Evolutionary conservation across 306 rosid genomes (phyloP).

Genomic region (Sicyos baderoa): DNA sequence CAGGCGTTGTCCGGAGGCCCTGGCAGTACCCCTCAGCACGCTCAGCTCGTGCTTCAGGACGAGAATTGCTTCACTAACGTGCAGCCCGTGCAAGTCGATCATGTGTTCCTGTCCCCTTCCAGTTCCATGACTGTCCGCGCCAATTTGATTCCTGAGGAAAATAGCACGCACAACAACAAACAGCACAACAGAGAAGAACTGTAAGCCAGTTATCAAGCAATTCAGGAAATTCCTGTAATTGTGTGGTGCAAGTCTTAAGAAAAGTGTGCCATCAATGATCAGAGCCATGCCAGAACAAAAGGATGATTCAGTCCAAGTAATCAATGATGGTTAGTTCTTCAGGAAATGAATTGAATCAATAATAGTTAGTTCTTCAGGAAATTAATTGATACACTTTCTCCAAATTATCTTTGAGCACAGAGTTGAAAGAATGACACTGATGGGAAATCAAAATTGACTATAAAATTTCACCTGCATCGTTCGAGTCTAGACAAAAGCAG

Average conservation of each 20-base stretch:
- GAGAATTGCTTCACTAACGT: conserved; percentile 78
- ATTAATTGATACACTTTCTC: not conserved
- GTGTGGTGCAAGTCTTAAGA: conserved; percentile 2
- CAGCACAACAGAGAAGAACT: conserved; percentile 4
- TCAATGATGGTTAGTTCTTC: too few relatives aligned
- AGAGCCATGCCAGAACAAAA: conserved; percentile 4
- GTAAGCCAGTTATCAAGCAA: conserved; percentile 13
- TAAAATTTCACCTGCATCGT: conserved; percentile 17
- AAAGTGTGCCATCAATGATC: conserved; percentile 5
- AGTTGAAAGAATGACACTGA: conserved; percentile 9
- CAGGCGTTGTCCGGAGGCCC: conserved; percentile 63
- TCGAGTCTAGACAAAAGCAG: not conserved
- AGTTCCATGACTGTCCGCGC: conserved; percentile 57
- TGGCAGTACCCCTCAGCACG: conserved; percentile 67
- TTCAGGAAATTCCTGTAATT: conserved; percentile 1
- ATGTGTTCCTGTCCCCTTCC: conserved; percentile 85
- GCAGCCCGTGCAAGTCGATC: conserved; percentile 90
- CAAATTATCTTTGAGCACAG: not conserved
- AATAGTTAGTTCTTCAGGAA: too few relatives aligned
- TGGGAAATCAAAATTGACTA: conserved; percentile 10
- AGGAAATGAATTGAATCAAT: not conserved
- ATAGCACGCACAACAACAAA: not conserved
- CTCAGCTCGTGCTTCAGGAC: conserved; percentile 75
- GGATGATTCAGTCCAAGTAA: conserved; percentile 15
- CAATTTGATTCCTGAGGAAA: conserved; percentile 56